phyloP scores from a whole-genome alignment of 148 eudicot species.

The Cornus controversa region DNA sequence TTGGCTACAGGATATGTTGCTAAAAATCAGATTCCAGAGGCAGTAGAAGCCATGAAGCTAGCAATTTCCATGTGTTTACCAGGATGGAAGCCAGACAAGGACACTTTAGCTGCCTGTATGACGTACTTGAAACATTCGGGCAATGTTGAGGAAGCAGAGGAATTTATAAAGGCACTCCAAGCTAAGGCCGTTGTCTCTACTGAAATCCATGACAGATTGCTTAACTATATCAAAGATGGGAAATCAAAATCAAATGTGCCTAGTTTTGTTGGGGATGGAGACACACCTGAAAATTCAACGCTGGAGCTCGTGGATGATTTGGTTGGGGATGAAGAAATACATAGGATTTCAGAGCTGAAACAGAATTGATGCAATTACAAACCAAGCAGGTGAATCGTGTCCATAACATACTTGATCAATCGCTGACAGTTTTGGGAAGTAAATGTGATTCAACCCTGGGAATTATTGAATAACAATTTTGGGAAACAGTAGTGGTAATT shows the following conservation, averaged over 20 bases:
- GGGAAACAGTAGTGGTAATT: background rate
- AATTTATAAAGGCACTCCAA: constrained; percentile 22
- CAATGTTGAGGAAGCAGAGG: constrained; percentile 17
- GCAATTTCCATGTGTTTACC: constrained; percentile 12
- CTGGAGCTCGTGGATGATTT: constrained; percentile 4
- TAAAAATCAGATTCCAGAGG: constrained; percentile 35
- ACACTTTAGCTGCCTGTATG: constrained; percentile 22
- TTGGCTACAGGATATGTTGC: constrained; percentile 34
- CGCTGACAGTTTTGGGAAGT: background rate
- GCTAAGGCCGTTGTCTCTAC: constrained; percentile 21
- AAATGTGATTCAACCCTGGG: background rate
- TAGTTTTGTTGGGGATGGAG: background rate
- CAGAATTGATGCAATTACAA: background rate
- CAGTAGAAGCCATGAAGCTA: constrained; percentile 32
- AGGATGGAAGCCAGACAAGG: constrained; percentile 26
- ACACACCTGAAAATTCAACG: background rate
- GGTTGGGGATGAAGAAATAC: background rate
- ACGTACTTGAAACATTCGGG: constrained; percentile 36
- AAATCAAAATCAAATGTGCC: background rate
- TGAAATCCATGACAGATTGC: constrained; percentile 13
- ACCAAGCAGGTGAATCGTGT: background rate
- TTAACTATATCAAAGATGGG: constrained; percentile 10
- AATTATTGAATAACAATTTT: background rate
- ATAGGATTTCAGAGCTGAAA: background rate
- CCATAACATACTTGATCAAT: background rate